These are phyloP conservation scores for Nemania sp. DNA, from an alignment of 2,329 filamentous ascomycete species.

Conservation along the genomic window DNA sequence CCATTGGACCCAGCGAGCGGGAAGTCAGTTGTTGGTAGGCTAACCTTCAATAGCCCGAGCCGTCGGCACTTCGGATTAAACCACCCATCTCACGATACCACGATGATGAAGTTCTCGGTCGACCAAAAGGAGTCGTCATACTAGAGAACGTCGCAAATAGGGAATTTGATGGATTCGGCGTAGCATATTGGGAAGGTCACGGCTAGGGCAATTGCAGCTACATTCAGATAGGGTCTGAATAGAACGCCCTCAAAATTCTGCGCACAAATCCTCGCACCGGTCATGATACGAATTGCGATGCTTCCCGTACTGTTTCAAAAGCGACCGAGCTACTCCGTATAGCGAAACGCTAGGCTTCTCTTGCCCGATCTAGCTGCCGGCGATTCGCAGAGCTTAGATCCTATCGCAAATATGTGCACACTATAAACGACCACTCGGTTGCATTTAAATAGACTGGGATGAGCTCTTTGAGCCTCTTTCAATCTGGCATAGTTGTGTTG, in stretches of 20 bases:
- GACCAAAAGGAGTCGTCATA: slow-evolving; percentile 33
- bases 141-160: slow-evolving; percentile 37
- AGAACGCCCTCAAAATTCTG: slow-evolving; percentile 37
- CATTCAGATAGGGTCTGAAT: slow-evolving; percentile 40
- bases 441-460: slow-evolving; percentile 10
- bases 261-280: slow-evolving; percentile 17
- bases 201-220: slow-evolving; percentile 39
- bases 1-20: background rate
- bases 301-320: slow-evolving; percentile 6
- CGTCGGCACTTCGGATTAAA: slow-evolving; percentile 41
- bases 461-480: too few species aligned
- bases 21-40: slow-evolving; percentile 9
- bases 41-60: slow-evolving; percentile 37
- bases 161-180: slow-evolving; percentile 40
- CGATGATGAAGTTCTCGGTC: slow-evolving; percentile 37
- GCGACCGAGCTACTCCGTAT: slow-evolving; percentile 4
- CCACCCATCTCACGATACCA: slow-evolving; percentile 41
- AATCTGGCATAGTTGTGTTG: too few species aligned
- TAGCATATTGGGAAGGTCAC: slow-evolving; percentile 41
- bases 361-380: background rate
- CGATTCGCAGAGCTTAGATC: slow-evolving; percentile 7
- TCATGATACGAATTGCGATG: slow-evolving; percentile 16
- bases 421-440: background rate
- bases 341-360: slow-evolving; percentile 5
- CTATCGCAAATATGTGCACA: slow-evolving; percentile 1